phyloP scores from a whole-genome alignment of 2,329 filamentous ascomycete species.

The Penicillium hesseltinei region DNA sequence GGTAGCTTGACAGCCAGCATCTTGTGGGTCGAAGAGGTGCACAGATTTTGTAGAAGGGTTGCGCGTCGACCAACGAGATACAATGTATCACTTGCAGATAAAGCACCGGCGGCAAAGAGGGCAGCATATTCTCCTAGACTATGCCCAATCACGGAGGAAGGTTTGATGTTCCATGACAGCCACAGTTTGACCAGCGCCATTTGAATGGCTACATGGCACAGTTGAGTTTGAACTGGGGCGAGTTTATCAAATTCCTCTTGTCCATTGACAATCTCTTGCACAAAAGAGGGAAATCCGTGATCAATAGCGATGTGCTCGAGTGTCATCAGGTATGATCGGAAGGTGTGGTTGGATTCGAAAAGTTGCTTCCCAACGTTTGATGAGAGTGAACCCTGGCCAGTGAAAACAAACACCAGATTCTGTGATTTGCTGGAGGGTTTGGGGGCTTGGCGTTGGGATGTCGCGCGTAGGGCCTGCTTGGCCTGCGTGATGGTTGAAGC shows the following conservation, averaged over 20 bases:
- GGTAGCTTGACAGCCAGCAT: conserved; percentile 7
- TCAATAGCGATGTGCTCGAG: background rate
- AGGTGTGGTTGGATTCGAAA: background rate
- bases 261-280: background rate
- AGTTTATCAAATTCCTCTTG: background rate
- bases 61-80: conserved; percentile 30
- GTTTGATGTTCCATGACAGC: conserved; percentile 19
- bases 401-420: background rate
- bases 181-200: conserved; percentile 17
- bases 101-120: conserved; percentile 24
- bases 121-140: conserved; percentile 36
- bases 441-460: background rate
- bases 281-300: background rate
- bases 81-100: conserved; percentile 25
- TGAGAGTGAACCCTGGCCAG: background rate
- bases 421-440: background rate
- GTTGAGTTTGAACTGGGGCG: background rate
- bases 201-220: conserved; percentile 8
- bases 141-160: conserved; percentile 28
- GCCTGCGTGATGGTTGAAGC: background rate
- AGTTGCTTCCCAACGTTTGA: background rate
- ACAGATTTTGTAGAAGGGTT: conserved; percentile 19
- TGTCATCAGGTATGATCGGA: background rate
- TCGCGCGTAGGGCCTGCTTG: background rate
- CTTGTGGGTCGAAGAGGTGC: conserved; percentile 16